Base-by-base conservation (phyloP, 371 early-diverging fungal species). In the Globomyces sp. region DNA sequence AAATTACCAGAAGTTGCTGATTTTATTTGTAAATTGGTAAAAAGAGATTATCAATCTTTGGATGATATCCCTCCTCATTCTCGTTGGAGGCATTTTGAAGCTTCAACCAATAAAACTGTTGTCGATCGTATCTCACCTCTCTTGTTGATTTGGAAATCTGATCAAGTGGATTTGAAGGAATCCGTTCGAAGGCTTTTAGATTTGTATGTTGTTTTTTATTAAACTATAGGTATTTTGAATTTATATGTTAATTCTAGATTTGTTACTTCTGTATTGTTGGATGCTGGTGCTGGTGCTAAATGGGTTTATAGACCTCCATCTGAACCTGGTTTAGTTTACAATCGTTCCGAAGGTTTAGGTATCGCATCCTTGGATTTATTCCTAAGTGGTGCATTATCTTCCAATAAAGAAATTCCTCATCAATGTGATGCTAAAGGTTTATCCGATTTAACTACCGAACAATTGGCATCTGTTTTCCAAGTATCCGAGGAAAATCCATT, bases 281-380 rank as follows among this genome's bases (percentile, higher is more conserved):
- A 96, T 72, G 96, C 96, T 5, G 96, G 96, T 0, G 96, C 96
- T 0, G 96, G 96, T 2, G 83, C 82, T 68, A 60, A 68, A 4
- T 96, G 95, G 95, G 77, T 71, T 34, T 94, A 87, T 76, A 39
- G 37, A 8, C 47, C 41, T 11, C n/a, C 85, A 42, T 57, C 51
- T 40, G 68, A 67, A 39, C 68, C 83, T 5, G 43, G 3, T 48
- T n/a, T 59, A 13, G 9, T 65, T 2, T 85, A 85, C 64, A 79
- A 79, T 46, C 80, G 96, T 36, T 90, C 92, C 0, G 96, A 96
- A 72, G 96, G 95, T 0, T 74, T 96, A 42, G 96, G 90, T 0
- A 71, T 96, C 45, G 96, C 95, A 0, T 87, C 92, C 0, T 79
- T 90, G 63, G 86, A 90, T 68, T 93, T 94, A 94, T 96, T 95